Conservation (phyloP, 768 basidiomycete species). For the Rhodocollybia butyracea region DNA sequence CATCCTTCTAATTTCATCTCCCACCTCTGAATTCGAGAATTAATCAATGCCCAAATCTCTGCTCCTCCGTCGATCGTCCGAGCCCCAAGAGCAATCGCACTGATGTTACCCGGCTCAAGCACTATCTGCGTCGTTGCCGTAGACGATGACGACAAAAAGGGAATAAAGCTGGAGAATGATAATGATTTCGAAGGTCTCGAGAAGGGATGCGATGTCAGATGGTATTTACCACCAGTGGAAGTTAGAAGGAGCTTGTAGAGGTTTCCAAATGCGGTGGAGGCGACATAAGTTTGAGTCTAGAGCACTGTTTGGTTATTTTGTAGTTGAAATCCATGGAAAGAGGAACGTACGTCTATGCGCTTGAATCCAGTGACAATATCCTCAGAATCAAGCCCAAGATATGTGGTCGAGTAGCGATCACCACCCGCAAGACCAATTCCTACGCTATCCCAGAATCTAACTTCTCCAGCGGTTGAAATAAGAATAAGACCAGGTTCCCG, state of each 20-base stretch:
- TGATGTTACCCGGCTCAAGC: constrained; percentile 58
- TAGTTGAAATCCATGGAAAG: constrained; percentile 2
- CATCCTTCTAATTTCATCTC: constrained; percentile 62
- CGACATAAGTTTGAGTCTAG: constrained; percentile 64
- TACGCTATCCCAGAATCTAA: constrained; percentile 88
- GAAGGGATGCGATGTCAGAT: constrained; percentile 57
- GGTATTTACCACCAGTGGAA: constrained; percentile 66
- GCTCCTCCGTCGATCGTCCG: constrained; percentile 40
- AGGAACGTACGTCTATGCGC: constrained; percentile 54
- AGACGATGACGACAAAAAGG: constrained; percentile 40
- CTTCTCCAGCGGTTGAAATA: constrained; percentile 62
- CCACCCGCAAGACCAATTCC: constrained; percentile 82
- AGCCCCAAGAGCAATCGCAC: constrained; percentile 53
- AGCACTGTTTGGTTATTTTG: not conserved
- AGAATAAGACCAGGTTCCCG: constrained; percentile 89
- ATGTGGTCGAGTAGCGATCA: constrained; percentile 53
- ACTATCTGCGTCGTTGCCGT: constrained; percentile 33
- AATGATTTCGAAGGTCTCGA: constrained; percentile 47
- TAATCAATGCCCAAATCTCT: constrained; percentile 67
- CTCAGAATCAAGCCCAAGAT: constrained; percentile 45
- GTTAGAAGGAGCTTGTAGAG: constrained; percentile 64
- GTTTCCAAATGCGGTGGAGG: constrained; percentile 63
- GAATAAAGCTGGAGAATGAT: constrained; percentile 40
- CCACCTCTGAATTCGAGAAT: constrained; percentile 71
- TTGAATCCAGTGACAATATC: constrained; percentile 68